Evolutionary conservation across 208 protist genomes (phyloP).

Genomic region (Endotrypanum monterogeii): DNA sequence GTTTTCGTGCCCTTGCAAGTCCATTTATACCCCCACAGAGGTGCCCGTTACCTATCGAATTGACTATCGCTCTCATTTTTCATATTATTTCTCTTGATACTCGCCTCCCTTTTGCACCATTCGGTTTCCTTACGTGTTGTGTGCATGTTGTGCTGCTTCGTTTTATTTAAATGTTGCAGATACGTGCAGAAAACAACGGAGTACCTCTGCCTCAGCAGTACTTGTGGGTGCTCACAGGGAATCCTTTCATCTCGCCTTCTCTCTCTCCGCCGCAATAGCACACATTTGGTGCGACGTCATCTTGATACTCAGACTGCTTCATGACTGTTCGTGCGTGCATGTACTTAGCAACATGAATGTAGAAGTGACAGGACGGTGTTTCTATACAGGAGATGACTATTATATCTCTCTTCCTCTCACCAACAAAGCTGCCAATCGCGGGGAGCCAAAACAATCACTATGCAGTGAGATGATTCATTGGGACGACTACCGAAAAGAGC

Average conservation of each 20-base stretch:
- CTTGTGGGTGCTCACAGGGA: background rate
- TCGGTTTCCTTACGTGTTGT: background rate
- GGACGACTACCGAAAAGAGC: conserved; percentile 58
- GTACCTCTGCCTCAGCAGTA: background rate
- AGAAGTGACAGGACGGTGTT: conserved; percentile 25
- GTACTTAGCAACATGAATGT: conserved; percentile 13
- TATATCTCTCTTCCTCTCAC: conserved; percentile 21
- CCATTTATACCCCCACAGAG: no score
- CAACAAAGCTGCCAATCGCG: conserved; percentile 20
- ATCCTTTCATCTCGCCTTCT: background rate
- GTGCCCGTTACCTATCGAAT: background rate
- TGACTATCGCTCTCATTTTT: background rate
- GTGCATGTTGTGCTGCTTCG: background rate
- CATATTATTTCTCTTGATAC: background rate
- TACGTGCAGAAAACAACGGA: background rate
- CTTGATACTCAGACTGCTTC: background rate
- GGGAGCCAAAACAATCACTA: conserved; percentile 23
- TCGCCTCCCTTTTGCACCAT: no score
- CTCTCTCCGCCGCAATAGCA: background rate
- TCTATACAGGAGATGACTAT: conserved; percentile 19
- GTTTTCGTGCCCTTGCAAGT: background rate
- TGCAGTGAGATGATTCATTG: conserved; percentile 83
- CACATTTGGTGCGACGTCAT: background rate
- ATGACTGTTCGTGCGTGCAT: background rate
- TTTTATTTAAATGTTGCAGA: background rate